Conservation (phyloP, 441 rosid genomes). For the Populus tomentosa region DNA sequence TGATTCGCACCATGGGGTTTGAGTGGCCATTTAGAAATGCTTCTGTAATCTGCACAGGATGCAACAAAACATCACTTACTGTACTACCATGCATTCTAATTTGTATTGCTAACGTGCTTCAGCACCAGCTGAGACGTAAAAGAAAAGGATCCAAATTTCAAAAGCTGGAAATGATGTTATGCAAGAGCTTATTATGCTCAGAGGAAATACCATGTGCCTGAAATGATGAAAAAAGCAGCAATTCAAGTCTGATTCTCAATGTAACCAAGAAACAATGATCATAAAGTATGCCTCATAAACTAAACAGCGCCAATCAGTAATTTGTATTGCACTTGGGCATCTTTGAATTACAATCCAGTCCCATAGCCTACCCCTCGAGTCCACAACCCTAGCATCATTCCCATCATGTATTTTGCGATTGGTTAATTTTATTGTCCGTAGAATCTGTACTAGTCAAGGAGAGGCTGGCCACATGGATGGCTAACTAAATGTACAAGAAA, state of each 20-base stretch:
- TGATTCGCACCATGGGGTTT: conserved; percentile 29
- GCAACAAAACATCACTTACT: background rate
- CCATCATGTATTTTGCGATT: background rate
- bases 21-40: conserved; percentile 32
- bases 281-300: background rate
- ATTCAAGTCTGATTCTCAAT: background rate
- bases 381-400: background rate
- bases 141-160: too few species aligned
- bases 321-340: background rate
- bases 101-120: background rate
- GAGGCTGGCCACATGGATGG: background rate
- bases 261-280: background rate
- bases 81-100: background rate
- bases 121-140: too few species aligned
- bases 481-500: background rate
- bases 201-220: too few species aligned
- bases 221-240: background rate
- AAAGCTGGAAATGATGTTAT: too few species aligned
- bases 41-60: conserved; percentile 31
- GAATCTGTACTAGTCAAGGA: background rate
- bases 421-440: background rate
- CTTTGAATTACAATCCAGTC: background rate
- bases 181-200: too few species aligned
- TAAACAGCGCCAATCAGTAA: background rate
- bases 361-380: background rate